Percentiles rank a stretch among this genome's conserved stretches.
Conservation (phyloP, 2,329 filamentous ascomycete species). For the Xylariaceae sp. region DNA sequence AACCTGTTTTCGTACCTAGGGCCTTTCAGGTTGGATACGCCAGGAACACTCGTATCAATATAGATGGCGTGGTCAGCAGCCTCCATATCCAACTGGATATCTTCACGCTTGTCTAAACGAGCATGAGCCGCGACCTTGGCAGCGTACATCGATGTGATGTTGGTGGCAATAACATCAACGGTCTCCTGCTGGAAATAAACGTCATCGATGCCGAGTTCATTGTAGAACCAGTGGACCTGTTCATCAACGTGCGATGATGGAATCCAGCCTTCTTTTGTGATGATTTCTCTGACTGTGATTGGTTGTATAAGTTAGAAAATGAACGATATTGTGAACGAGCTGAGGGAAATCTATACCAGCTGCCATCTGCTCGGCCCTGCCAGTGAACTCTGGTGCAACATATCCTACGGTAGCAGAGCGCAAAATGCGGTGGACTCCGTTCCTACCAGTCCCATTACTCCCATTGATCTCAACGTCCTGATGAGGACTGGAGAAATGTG, state of each 20-base stretch:
- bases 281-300: constrained; percentile 68
- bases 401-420: constrained; percentile 91
- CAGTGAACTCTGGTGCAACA: constrained; percentile 88
- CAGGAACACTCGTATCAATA: constrained; percentile 94
- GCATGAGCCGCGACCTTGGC: constrained; percentile 94
- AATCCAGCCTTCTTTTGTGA: constrained; percentile 79
- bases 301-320: constrained; percentile 9
- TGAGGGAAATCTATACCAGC: constrained; percentile 51
- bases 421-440: constrained; percentile 72
- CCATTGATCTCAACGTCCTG: constrained; percentile 31
- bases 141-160: constrained; percentile 94
- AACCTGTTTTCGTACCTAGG: constrained; percentile 93
- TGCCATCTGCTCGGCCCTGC: constrained; percentile 88
- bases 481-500: constrained; percentile 72
- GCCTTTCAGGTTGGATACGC: constrained; percentile 69
- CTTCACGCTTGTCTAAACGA: constrained; percentile 86
- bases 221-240: constrained; percentile 96
- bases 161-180: constrained; percentile 81
- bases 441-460: constrained; percentile 53
- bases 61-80: constrained; percentile 93
- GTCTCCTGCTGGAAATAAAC: constrained; percentile 94
- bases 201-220: constrained; percentile 94
- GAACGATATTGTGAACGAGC: neutral
- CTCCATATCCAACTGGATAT: constrained; percentile 95
- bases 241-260: constrained; percentile 76